Evolutionary conservation across 2,329 filamentous ascomycete species (phyloP).

Genomic region (Aspergillus sp.): DNA sequence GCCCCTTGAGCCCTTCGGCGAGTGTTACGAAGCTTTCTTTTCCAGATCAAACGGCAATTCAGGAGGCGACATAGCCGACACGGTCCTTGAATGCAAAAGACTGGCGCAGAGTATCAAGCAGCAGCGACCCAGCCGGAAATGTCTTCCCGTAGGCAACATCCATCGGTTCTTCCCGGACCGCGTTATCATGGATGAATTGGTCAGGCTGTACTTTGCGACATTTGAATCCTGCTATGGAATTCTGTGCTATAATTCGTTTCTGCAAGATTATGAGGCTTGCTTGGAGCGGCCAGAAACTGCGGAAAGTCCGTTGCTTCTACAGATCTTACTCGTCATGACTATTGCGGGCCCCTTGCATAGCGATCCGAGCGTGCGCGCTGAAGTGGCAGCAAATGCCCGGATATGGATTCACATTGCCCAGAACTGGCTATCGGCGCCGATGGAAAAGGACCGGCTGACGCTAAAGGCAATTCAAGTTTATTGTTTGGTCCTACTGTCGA

Average conservation of each 20-base stretch:
- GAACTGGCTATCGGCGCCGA: conserved; percentile 21
- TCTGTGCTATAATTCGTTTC: conserved; percentile 27
- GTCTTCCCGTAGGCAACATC: conserved; percentile 12
- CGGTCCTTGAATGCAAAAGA: conserved; percentile 23
- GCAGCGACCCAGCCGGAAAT: conserved; percentile 18
- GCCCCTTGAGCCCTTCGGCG: conserved; percentile 7
- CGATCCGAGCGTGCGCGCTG: conserved; percentile 6
- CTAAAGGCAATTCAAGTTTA: conserved; percentile 18
- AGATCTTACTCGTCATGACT: conserved; percentile 26
- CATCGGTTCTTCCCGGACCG: conserved; percentile 14
- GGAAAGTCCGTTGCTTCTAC: conserved; percentile 12
- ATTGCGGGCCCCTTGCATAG: conserved; percentile 12
- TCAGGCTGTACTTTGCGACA: conserved; percentile 23
- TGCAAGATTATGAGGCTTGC: conserved; percentile 24
- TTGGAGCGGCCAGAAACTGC: conserved; percentile 12
- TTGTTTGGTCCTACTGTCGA: conserved; percentile 20
- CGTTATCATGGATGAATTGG: conserved; percentile 16
- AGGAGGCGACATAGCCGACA: conserved; percentile 1
- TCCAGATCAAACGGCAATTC: background rate
- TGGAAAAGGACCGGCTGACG: conserved; percentile 23
- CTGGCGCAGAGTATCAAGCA: conserved; percentile 23
- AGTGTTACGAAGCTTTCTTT: conserved; percentile 3
- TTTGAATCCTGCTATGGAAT: conserved; percentile 32
- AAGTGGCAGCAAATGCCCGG: conserved; percentile 8
- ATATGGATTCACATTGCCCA: conserved; percentile 19